Evolutionary conservation across 495 filamentous ascomycete species (phyloP), one percentile per base, ranked within the genome.

Genomic region (Xylaria acuta): DNA sequence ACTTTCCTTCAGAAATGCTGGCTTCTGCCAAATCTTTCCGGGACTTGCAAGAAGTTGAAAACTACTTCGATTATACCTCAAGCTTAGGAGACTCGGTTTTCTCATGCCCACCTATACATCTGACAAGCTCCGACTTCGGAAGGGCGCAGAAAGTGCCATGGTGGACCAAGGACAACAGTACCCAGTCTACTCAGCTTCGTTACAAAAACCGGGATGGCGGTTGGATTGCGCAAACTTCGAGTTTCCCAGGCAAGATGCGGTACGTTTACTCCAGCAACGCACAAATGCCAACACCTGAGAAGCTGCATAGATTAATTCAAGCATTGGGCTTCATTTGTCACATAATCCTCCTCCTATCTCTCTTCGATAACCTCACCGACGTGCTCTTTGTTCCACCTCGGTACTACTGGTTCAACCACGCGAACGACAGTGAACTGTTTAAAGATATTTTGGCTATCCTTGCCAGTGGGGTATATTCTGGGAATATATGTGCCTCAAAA

Each of bases 21-120:
- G 32, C 34, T 12, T 60, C 58, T 36, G 58, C 34, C 18, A 60
- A 60, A 14, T 38, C 32, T 60, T 60, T 60, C 58, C 34, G 30
- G 5, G 58, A 60, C 20, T 38, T 60, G 3, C 18, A n/a, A 36
- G 58, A 38, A 22, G 58, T 60, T n/a, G 58, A 60, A 22, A 38
- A 5, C n/a, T 60, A 38, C 11, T 38, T 60, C n/a, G 32, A 38
- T 1, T 3, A 11, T 60, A 1, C 32, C n/a, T 60, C n/a, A 2
- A 40, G 11, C 6, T 40, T 12, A 22, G 1, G 4, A 12, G 1
- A 40, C 25, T 2, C 27, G 53, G 14, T 1, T 18, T 51, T 51
- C n/a, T 11, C 47, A 25, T 22, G 0, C n/a, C 8, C 47, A 25
- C 9, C 9, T 25, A 3, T 2, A 1, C 6, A 3, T 22, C 1